phyloP scores from a whole-genome alignment of 2,329 filamentous ascomycete species.

The Xylariaceae sp. region DNA sequence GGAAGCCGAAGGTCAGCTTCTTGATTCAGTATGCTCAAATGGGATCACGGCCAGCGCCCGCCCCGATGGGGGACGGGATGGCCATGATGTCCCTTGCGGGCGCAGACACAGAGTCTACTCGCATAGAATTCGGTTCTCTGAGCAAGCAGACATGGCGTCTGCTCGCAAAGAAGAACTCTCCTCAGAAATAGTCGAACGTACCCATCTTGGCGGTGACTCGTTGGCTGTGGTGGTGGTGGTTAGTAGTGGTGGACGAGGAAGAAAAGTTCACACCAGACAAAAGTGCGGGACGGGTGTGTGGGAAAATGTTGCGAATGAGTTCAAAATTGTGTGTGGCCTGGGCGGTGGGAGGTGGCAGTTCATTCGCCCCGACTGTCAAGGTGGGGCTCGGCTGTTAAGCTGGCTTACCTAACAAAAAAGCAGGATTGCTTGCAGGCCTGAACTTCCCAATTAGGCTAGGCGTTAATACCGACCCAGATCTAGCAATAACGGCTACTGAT shows the following conservation, averaged over 20 bases:
- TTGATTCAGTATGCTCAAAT: conserved; percentile 62
- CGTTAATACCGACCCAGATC: too few relatives aligned
- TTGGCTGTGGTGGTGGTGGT: conserved; percentile 40
- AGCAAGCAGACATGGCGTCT: conserved; percentile 17
- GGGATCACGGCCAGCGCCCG: conserved; percentile 14
- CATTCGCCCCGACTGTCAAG: too few relatives aligned
- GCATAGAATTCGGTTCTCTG: conserved; percentile 10
- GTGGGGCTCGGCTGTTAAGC: too few relatives aligned
- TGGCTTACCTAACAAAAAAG: too few relatives aligned
- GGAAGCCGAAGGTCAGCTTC: conserved; percentile 59
- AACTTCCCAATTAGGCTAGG: too few relatives aligned
- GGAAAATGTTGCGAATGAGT: conserved; percentile 15
- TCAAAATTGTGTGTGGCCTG: conserved; percentile 30
- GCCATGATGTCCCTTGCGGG: conserved; percentile 8
- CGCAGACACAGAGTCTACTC: conserved; percentile 20
- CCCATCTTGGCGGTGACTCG: conserved; percentile 56
- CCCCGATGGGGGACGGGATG: conserved; percentile 8
- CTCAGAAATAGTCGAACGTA: conserved; percentile 47
- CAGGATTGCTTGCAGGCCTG: too few relatives aligned
- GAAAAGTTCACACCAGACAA: conserved; percentile 11
- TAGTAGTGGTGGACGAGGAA: conserved; percentile 28
- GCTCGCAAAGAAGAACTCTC: conserved; percentile 39
- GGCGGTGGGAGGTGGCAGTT: conserved; percentile 48
- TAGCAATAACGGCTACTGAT: too few relatives aligned
- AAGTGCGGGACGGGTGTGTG: conserved; percentile 3